phyloP scores from a whole-genome alignment of 305 asterid species.

The Striga hermonthica region DNA sequence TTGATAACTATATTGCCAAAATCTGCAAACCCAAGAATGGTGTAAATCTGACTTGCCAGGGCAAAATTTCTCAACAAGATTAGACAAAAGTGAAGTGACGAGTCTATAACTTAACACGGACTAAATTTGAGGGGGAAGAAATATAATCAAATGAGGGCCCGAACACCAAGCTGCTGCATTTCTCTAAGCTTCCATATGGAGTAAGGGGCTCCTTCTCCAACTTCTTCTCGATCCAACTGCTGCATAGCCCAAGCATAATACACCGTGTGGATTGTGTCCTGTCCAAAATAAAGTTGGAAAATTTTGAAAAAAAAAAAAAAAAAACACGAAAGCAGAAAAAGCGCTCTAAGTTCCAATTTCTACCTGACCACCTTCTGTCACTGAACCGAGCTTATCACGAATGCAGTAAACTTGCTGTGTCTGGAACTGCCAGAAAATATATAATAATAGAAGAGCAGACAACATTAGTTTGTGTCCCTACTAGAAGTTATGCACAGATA shows the following conservation, averaged over 20 bases:
- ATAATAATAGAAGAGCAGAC: conserved; percentile 24
- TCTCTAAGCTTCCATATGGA: conserved; percentile 93
- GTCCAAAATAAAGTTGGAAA: neutral
- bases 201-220: conserved; percentile 59
- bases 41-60: no score
- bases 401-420: conserved; percentile 89
- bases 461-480: conserved; percentile 7
- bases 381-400: conserved; percentile 72
- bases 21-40: no score
- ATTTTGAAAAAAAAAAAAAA: neutral
- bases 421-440: conserved; percentile 61
- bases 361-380: conserved; percentile 95
- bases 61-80: no score
- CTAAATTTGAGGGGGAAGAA: neutral
- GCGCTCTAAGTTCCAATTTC: neutral
- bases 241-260: conserved; percentile 97
- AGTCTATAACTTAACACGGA: no score
- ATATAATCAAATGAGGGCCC: conserved; percentile 64
- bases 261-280: conserved; percentile 92
- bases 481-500: neutral
- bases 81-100: no score
- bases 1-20: no score
- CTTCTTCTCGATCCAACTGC: conserved; percentile 75
- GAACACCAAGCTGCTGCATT: conserved; percentile 85
- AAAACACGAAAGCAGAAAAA: no score